phyloP scores from a whole-genome alignment of 2,329 filamentous ascomycete species.

The Pseudonectria foliicola region DNA sequence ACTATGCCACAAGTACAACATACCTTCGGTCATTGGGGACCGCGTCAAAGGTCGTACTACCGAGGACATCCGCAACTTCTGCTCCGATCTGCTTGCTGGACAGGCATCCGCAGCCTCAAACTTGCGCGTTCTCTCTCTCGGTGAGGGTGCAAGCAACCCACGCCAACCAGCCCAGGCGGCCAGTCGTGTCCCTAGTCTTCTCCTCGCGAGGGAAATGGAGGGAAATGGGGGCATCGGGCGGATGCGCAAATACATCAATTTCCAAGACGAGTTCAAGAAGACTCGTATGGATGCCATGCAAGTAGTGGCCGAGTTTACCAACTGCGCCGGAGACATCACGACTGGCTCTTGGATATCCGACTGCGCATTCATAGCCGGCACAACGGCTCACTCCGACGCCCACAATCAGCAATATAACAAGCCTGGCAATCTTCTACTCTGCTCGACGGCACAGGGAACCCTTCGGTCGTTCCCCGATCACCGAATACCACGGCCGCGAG shows the following conservation, averaged over 20 bases:
- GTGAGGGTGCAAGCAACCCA: constrained; percentile 8
- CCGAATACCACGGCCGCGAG: constrained; percentile 45
- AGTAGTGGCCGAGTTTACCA: constrained; percentile 48
- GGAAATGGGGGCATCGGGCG: constrained; percentile 38
- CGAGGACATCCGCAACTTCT: constrained; percentile 26
- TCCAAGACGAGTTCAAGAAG: constrained; percentile 37
- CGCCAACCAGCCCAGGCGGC: constrained; percentile 7
- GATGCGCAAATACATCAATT: constrained; percentile 35
- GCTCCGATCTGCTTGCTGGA: constrained; percentile 23
- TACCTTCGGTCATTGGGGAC: constrained; percentile 17
- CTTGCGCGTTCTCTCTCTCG: constrained; percentile 20
- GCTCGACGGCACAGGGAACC: constrained; percentile 37
- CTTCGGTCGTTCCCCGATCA: constrained; percentile 50
- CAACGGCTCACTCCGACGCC: constrained; percentile 53
- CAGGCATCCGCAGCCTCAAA: constrained; percentile 6
- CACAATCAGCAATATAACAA: constrained; percentile 63
- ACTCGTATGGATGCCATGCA: constrained; percentile 45
- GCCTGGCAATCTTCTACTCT: constrained; percentile 53
- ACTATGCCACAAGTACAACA: constrained; percentile 13
- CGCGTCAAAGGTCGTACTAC: constrained; percentile 16
- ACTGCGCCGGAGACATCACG: constrained; percentile 55
- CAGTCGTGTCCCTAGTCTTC: constrained; percentile 31
- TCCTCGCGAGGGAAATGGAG: constrained; percentile 42
- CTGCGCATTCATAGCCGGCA: constrained; percentile 52
- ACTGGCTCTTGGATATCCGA: constrained; percentile 51